A percentile compares a stretch with the other conserved stretches of the same genome.
These are phyloP conservation scores for Manihot esculenta DNA, from an alignment of 441 rosid species.

Conservation along the genomic window DNA sequence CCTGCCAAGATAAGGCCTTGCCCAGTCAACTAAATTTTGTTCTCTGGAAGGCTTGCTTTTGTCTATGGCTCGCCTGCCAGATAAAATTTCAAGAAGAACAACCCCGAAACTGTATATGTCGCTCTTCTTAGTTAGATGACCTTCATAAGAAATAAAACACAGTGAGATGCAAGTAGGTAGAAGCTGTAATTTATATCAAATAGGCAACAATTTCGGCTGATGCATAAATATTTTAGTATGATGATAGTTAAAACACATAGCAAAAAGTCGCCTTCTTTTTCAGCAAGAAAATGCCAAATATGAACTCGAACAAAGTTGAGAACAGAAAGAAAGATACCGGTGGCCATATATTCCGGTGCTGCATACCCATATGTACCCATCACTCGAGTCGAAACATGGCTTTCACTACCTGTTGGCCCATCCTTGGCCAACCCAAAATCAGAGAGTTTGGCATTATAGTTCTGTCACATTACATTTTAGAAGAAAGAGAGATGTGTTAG, in stretches of 20 bases:
- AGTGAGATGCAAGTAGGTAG: constrained; percentile 3
- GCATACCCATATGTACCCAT: constrained; percentile 99
- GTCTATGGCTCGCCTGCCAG: constrained; percentile 77
- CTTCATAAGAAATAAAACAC: constrained; percentile 28
- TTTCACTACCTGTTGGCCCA: constrained; percentile 75
- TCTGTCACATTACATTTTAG: constrained; percentile 38
- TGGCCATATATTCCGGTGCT: constrained; percentile 90
- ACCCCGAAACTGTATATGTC: constrained; percentile 93
- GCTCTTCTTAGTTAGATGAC: constrained; percentile 71
- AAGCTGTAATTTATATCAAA: not conserved
- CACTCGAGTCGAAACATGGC: constrained; percentile 86
- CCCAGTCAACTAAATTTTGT: constrained; percentile 88
- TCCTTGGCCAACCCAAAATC: constrained; percentile 98
- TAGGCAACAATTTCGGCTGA: not conserved
- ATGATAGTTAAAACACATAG: not conserved
- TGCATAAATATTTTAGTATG: not conserved
- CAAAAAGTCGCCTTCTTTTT: not conserved
- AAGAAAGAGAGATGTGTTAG: constrained; percentile 20
- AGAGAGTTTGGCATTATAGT: constrained; percentile 80
- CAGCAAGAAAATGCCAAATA: not conserved
- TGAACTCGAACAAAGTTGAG: not conserved
- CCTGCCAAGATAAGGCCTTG: constrained; percentile 65
- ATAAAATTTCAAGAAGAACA: constrained; percentile 72
- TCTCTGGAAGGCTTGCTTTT: constrained; percentile 64
- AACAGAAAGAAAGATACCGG: constrained; percentile 47